These are phyloP conservation scores for Dioscorea alata DNA, from an alignment of 106 monocot genomes.

Conservation along the genomic window DNA sequence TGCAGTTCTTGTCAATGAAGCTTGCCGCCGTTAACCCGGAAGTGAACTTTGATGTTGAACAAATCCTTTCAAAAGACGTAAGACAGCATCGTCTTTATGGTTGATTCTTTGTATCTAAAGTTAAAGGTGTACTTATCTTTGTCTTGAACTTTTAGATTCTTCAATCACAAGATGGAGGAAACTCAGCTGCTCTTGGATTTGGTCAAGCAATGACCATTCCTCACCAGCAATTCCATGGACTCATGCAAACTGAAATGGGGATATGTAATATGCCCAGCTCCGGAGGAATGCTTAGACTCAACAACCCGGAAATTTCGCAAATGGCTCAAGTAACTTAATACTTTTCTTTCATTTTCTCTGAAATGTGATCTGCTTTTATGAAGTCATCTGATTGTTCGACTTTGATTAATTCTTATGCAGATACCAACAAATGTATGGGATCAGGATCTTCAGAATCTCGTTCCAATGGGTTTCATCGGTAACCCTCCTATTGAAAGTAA, in stretches of 20 bases:
- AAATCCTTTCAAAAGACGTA: constrained; percentile 57
- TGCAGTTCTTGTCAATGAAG: constrained; percentile 79
- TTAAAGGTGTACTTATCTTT: not conserved
- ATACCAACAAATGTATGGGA: constrained; percentile 31
- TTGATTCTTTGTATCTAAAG: not conserved
- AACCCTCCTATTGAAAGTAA: constrained; percentile 3
- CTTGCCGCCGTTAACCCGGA: constrained; percentile 65
- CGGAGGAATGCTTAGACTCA: constrained; percentile 10
- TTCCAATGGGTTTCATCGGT: constrained; percentile 23
- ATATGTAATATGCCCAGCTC: constrained; percentile 14
- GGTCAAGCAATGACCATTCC: constrained; percentile 8
- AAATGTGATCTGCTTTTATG: not conserved
- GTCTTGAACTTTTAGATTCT: constrained; percentile 17
- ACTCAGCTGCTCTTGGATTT: constrained; percentile 6
- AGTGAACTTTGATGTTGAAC: constrained; percentile 42
- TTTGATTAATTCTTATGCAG: constrained; percentile 12
- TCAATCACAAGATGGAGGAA: constrained; percentile 19
- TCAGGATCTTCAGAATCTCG: constrained; percentile 27
- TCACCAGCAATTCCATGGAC: constrained; percentile 16
- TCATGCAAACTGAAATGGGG: constrained; percentile 19
- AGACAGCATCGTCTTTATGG: constrained; percentile 3
- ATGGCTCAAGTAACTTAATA: constrained; percentile 27
- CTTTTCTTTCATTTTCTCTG: not conserved
- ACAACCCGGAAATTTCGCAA: constrained; percentile 16
- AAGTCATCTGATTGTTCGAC: not conserved